Base-by-base conservation (phyloP, 192 early-diverging fungal species). In the Podila minutissima region DNA sequence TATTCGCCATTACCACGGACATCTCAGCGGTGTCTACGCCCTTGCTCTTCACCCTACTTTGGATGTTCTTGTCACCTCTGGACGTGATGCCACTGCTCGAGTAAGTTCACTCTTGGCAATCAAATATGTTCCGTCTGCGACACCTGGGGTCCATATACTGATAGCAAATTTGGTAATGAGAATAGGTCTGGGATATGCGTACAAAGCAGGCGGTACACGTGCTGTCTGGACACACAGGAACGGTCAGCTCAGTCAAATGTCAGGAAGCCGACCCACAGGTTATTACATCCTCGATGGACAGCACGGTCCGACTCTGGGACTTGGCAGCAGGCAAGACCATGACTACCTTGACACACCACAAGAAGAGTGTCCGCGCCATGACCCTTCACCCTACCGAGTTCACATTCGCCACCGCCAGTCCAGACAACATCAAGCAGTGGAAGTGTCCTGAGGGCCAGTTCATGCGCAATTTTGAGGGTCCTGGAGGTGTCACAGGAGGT, bases 1-100 rank as follows among this genome's bases (percentile, higher is more conserved):
- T 59, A 97, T 99, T 71, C 92, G 98, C 17, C 96, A 98, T 74
- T 99, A 99, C 81, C 97, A 99, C 71, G 98, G 98, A 0, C 98
- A 99, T 86, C 82, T 99, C 38, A 94, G 92, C 49, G 98, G 97
- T 37, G 92, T 99, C 19, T 99, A 98, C 76, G 90, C 94, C 20
- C 64, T 99, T 63, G 89, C 90, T 19, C 78, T 99, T 51, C 98
- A 99, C 83, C 98, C 98, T 9, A 95, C 94, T 5, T 88, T 99
- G 26, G 98, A 99, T 70, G 86, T 98, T 7, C 78, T 99, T 53
- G 96, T 98, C 19, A 98, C 98, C 3, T 94, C 92, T 61, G 97
- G 98, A 2, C 90, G 98, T 68, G 98, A 99, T 86, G 93, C 97
- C 24, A 92, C 94, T 28, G 96, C 94, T 38, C 91, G 97, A 59